Base-by-base conservation (phyloP, 1,284 basidiomycete species). In the Erythrobasidium hasegawianum region DNA sequence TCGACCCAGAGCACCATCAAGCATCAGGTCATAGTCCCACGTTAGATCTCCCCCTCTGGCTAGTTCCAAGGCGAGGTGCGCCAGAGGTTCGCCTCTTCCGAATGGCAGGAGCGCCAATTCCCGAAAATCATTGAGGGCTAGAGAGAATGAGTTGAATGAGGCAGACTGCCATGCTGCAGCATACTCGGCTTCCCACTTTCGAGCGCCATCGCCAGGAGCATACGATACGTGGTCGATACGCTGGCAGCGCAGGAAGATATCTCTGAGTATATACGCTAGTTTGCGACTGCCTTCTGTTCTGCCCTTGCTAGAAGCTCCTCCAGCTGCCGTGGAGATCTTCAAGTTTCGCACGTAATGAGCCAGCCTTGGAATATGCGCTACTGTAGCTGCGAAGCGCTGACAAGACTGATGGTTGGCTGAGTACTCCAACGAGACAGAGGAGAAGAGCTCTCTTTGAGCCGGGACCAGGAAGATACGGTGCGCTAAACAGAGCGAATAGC, bases 11-110 rank as follows among this genome's bases (percentile, higher is more conserved):
- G 45, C 57, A 24, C 45, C 33, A 26, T 26, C 13, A 45, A 57
- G 33, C 20, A 65, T 14, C 29, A 64, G 8, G 22, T 65, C 62
- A 18, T 65, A 65, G 43, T 65, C 62, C 62, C 62, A 65, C 16
- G 22, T 29, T 27, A 56, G 55, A 29, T 65, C 62, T 3, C 62
- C 62, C 9, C 57, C 62, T 29, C 47, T 39, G 16, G 62, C 62
- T 9, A 58, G 43, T 26, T 57, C 54, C 13, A 65, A 22, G 1
- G 62, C 40, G n/a, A 65, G 47, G 7, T 13, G 27, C 4, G 57
- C 22, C 1, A 65, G 24, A 9, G 55, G 41, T 47, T 52, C 59
- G 43, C 14, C 45, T 43, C 43, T 57, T 41, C 18, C 40, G 55
- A 16, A 24, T 14, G 62, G 62, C 29, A 57, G 41, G 3, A 65